Percentiles rank a stretch among this genome's conserved stretches.
These are phyloP conservation scores for Favolaschia claudopus DNA, from an alignment of 768 basidiomycete species.

Conservation along the genomic window DNA sequence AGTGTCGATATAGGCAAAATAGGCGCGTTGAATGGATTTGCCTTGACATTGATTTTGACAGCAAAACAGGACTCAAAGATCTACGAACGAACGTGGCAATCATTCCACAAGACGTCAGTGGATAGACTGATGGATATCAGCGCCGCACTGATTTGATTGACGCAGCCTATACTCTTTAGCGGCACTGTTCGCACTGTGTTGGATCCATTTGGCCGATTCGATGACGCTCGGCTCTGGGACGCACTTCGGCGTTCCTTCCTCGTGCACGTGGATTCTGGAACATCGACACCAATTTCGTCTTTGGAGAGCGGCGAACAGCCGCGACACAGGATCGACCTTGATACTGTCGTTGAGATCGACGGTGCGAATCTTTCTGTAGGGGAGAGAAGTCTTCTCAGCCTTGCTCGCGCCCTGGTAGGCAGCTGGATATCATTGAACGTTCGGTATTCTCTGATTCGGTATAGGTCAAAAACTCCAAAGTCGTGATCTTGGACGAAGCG, in stretches of 20 bases:
- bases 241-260: constrained; percentile 69
- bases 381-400: constrained; percentile 74
- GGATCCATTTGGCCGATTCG: constrained; percentile 67
- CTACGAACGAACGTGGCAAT: constrained; percentile 67
- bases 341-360: constrained; percentile 79
- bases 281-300: constrained; percentile 59
- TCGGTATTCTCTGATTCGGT: constrained; percentile 81
- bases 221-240: constrained; percentile 73
- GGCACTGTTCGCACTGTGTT: constrained; percentile 66
- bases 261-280: constrained; percentile 38
- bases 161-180: constrained; percentile 63
- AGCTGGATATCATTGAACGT: too few relatives aligned
- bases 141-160: neutral
- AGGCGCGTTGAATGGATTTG: constrained; percentile 40
- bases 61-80: constrained; percentile 50
- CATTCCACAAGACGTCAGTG: constrained; percentile 71
- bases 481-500: constrained; percentile 85
- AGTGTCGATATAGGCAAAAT: constrained; percentile 73
- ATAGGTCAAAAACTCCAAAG: constrained; percentile 75
- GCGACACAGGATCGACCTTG: constrained; percentile 61
- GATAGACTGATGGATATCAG: neutral
- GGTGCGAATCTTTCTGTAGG: constrained; percentile 79
- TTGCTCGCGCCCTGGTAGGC: constrained; percentile 80
- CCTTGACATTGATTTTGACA: neutral
- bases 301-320: constrained; percentile 62